These are phyloP conservation scores for Paraleonurus japonicus DNA, from an alignment of 257 asterid species.

Conservation along the genomic window DNA sequence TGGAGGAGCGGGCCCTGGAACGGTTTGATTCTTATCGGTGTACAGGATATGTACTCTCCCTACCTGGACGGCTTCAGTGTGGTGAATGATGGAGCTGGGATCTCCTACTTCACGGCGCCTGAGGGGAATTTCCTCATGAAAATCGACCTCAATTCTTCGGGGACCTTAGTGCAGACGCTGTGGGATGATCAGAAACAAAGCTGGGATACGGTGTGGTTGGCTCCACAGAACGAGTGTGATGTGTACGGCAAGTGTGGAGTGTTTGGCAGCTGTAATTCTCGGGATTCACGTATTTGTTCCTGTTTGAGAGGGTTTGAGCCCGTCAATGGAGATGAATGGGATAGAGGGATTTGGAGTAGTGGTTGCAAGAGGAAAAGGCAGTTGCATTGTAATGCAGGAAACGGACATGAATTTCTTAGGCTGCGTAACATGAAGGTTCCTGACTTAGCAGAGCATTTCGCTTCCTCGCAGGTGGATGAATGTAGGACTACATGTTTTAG, in stretches of 20 bases:
- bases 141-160: slow-evolving; percentile 37
- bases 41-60: slow-evolving; percentile 49
- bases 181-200: slow-evolving; percentile 37
- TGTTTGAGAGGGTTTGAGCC: slow-evolving; percentile 52
- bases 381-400: slow-evolving; percentile 26
- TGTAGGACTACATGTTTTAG: slow-evolving; percentile 38
- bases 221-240: slow-evolving; percentile 45
- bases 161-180: slow-evolving; percentile 28
- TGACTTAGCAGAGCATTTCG: slow-evolving; percentile 29
- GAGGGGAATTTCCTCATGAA: slow-evolving; percentile 26
- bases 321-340: slow-evolving; percentile 30
- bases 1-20: slow-evolving; percentile 71
- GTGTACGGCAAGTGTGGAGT: slow-evolving; percentile 50
- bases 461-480: slow-evolving; percentile 19
- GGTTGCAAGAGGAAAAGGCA: slow-evolving; percentile 38
- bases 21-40: slow-evolving; percentile 53
- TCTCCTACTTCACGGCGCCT: slow-evolving; percentile 33
- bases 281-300: slow-evolving; percentile 32
- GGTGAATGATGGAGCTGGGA: slow-evolving; percentile 27
- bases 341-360: slow-evolving; percentile 34
- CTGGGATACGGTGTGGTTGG: slow-evolving; percentile 45
- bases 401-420: slow-evolving; percentile 33
- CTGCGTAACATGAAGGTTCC: slow-evolving; percentile 42
- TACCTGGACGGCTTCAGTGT: slow-evolving; percentile 42
- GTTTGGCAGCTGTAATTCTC: slow-evolving; percentile 41